These are phyloP conservation scores for Cytospora schulzeri DNA, from an alignment of 2,329 filamentous ascomycete genomes.

Conservation along the genomic window DNA sequence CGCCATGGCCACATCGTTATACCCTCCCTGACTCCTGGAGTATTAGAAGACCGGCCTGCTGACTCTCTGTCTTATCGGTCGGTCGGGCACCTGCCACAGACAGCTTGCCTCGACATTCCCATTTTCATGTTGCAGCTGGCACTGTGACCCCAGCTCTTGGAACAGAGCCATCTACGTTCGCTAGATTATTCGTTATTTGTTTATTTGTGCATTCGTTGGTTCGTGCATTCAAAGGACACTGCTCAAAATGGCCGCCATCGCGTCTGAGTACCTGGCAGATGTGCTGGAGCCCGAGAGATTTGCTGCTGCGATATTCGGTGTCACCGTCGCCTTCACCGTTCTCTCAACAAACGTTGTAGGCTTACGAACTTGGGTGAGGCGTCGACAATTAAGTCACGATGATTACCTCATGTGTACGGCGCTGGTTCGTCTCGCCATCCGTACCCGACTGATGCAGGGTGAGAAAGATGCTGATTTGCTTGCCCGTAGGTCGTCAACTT, in stretches of 20 bases:
- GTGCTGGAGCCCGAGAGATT: conserved; percentile 25
- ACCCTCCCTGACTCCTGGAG: not conserved
- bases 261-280: conserved; percentile 25
- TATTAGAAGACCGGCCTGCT: not conserved
- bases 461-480: not conserved
- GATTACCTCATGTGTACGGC: conserved; percentile 27
- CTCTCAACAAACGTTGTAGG: conserved; percentile 22
- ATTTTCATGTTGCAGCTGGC: conserved; percentile 6
- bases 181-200: not conserved
- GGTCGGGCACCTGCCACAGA: not conserved
- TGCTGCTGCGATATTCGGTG: conserved; percentile 28
- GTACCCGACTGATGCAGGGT: not conserved
- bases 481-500: conserved; percentile 17
- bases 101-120: not conserved
- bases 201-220: not conserved
- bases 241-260: conserved; percentile 24
- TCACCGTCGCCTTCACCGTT: conserved; percentile 25
- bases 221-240: not conserved
- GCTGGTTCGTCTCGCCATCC: conserved; percentile 9
- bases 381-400: conserved; percentile 21
- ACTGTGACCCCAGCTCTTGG: conserved; percentile 13
- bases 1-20: not conserved
- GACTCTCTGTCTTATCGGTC: not conserved
- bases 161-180: conserved; percentile 4
- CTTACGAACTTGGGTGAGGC: conserved; percentile 18